A percentile compares a stretch with the other conserved stretches of the same genome.
These are phyloP conservation scores for Karstenula rhodostoma DNA, from an alignment of 2,329 filamentous ascomycete genomes.

Conservation along the genomic window DNA sequence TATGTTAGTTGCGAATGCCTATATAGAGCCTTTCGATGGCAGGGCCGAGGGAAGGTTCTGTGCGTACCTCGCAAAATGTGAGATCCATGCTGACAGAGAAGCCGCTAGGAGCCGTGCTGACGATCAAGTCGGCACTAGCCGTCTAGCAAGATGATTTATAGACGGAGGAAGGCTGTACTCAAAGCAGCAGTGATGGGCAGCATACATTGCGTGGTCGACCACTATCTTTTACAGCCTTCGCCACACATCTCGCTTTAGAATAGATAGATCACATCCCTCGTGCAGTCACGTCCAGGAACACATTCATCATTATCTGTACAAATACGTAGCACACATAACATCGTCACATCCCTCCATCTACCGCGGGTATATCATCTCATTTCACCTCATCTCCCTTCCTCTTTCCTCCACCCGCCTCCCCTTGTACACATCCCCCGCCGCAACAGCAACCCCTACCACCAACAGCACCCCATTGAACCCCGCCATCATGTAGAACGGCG, in stretches of 20 bases:
- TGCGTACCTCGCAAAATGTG: background rate
- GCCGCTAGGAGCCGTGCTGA: background rate
- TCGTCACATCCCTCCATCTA: background rate
- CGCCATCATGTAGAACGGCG: slow-evolving; percentile 95
- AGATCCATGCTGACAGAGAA: background rate
- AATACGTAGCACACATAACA: background rate
- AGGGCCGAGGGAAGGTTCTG: background rate
- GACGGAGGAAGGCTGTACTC: too few species aligned
- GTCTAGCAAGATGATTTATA: too few species aligned
- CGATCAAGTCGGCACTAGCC: background rate
- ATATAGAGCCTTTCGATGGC: background rate
- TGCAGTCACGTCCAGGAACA: too few species aligned
- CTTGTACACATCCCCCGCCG: slow-evolving; percentile 17
- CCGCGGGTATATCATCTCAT: background rate
- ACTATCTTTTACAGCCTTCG: too few species aligned
- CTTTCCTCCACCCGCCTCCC: slow-evolving; percentile 1
- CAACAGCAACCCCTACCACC: slow-evolving; percentile 49
- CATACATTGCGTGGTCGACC: too few species aligned
- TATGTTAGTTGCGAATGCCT: background rate
- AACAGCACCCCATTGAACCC: slow-evolving; percentile 81
- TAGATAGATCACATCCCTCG: too few species aligned
- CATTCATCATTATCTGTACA: background rate
- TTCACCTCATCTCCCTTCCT: background rate
- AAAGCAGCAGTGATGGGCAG: too few species aligned
- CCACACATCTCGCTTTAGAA: too few species aligned